Percentiles rank a stretch among this genome's conserved stretches.
Evolutionary conservation across 768 basidiomycete species (phyloP).

Genomic region (Suillus luteus): DNA sequence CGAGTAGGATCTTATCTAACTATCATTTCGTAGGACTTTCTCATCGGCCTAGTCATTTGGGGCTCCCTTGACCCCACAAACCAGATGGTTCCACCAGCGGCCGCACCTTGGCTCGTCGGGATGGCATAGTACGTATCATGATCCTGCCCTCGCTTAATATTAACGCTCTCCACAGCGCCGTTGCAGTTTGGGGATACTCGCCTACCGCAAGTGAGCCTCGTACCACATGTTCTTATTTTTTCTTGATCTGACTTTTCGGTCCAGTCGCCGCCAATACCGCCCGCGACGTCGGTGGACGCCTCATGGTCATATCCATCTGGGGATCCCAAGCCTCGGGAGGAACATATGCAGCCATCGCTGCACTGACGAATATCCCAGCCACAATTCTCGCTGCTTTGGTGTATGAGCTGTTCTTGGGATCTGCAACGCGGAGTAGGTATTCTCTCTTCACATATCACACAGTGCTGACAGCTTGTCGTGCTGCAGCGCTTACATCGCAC

Average conservation of each 20-base stretch:
- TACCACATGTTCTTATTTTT: conserved; percentile 15
- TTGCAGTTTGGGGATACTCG: conserved; percentile 63
- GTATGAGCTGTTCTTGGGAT: conserved; percentile 59
- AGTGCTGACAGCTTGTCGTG: conserved; percentile 15
- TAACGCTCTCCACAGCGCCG: conserved; percentile 39
- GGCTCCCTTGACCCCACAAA: conserved; percentile 60
- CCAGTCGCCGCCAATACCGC: conserved; percentile 65
- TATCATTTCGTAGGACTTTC: conserved; percentile 37
- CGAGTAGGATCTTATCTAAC: not conserved
- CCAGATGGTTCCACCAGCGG: conserved; percentile 52
- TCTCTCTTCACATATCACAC: not conserved
- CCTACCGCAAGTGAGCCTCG: conserved; percentile 43
- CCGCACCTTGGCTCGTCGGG: conserved; percentile 53
- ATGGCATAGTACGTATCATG: conserved; percentile 54
- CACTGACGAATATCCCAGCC: conserved; percentile 67
- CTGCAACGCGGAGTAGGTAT: conserved; percentile 57
- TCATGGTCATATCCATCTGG: conserved; percentile 65
- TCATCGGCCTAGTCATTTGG: conserved; percentile 56
- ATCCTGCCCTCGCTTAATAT: not conserved
- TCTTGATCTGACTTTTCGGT: not conserved
- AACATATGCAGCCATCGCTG: conserved; percentile 60
- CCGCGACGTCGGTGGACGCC: conserved; percentile 65
- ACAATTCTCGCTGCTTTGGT: conserved; percentile 54
- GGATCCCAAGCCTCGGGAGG: conserved; percentile 54
- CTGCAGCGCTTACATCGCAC: conserved; percentile 26